Percentiles rank a stretch among this genome's conserved stretches.
phyloP scores from a whole-genome alignment of 257 asterid genomes.

The Anisodus acutangulus region DNA sequence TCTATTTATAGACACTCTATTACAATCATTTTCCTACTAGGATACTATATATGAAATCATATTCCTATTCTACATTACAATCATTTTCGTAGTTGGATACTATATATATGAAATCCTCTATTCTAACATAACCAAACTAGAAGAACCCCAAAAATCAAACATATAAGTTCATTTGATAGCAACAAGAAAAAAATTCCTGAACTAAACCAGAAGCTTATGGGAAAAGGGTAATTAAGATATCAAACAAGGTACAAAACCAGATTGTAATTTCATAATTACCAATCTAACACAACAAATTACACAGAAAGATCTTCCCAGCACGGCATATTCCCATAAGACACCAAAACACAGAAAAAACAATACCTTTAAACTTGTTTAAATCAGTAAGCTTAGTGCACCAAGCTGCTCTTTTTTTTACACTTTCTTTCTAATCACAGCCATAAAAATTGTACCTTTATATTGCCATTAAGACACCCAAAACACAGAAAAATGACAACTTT shows the following conservation, averaged over 20 bases:
- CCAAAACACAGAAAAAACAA: background rate
- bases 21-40: too few species aligned
- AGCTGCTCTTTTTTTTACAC: too few species aligned
- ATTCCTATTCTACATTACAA: too few species aligned
- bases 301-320: background rate
- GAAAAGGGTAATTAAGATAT: background rate
- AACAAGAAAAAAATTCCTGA: background rate
- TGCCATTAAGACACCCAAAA: too few species aligned
- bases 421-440: too few species aligned
- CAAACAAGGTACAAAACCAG: slow-evolving; percentile 8
- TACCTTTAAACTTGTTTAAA: background rate
- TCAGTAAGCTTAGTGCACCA: too few species aligned
- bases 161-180: background rate
- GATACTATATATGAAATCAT: too few species aligned
- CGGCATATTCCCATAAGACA: background rate
- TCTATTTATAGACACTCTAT: too few species aligned
- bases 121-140: background rate
- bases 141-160: background rate
- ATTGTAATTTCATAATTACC: slow-evolving; percentile 1
- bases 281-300: background rate
- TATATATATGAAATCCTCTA: too few species aligned
- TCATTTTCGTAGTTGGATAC: too few species aligned
- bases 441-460: too few species aligned
- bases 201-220: background rate
- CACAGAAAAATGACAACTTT: too few species aligned